phyloP scores from a whole-genome alignment of 2,329 filamentous ascomycete species.

The Dactylonectria macrodidyma region DNA sequence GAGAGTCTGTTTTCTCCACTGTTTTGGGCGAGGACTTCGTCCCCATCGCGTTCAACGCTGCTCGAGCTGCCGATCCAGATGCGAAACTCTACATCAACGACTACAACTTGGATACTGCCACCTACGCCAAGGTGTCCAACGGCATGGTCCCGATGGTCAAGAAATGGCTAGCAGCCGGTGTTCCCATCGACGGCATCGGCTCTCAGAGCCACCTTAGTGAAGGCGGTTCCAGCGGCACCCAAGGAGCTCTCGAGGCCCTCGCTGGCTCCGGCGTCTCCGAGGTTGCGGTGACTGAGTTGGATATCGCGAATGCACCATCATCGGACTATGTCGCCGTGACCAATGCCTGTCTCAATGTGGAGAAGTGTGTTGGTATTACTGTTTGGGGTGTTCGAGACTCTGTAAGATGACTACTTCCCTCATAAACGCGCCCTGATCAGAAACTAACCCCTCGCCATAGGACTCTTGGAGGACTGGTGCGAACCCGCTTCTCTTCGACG shows the following conservation, averaged over 20 bases:
- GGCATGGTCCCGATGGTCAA: conserved; percentile 72
- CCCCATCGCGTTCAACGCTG: conserved; percentile 78
- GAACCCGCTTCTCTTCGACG: conserved; percentile 69
- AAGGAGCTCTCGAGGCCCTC: conserved; percentile 14
- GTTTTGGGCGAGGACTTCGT: conserved; percentile 81
- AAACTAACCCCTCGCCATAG: conserved; percentile 11
- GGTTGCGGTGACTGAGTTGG: conserved; percentile 77
- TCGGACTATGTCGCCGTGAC: conserved; percentile 72
- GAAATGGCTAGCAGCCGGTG: conserved; percentile 73
- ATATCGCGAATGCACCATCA: conserved; percentile 71
- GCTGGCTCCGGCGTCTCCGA: conserved; percentile 69
- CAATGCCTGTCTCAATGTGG: conserved; percentile 70
- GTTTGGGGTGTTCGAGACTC: conserved; percentile 70
- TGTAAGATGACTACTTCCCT: not conserved
- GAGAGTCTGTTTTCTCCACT: conserved; percentile 74
- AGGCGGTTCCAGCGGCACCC: conserved; percentile 54
- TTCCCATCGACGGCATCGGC: conserved; percentile 68
- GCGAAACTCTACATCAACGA: conserved; percentile 86
- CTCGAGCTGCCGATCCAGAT: conserved; percentile 74
- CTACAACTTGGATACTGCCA: conserved; percentile 75
- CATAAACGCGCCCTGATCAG: not conserved
- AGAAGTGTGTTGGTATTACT: conserved; percentile 76
- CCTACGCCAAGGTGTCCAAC: conserved; percentile 71
- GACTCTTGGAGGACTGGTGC: conserved; percentile 62
- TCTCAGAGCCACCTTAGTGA: conserved; percentile 69